A percentile compares a stretch with the other conserved stretches of the same genome.
phyloP scores from a whole-genome alignment of 2,329 filamentous ascomycete species.

The Aspergillus pseudotamarii region DNA sequence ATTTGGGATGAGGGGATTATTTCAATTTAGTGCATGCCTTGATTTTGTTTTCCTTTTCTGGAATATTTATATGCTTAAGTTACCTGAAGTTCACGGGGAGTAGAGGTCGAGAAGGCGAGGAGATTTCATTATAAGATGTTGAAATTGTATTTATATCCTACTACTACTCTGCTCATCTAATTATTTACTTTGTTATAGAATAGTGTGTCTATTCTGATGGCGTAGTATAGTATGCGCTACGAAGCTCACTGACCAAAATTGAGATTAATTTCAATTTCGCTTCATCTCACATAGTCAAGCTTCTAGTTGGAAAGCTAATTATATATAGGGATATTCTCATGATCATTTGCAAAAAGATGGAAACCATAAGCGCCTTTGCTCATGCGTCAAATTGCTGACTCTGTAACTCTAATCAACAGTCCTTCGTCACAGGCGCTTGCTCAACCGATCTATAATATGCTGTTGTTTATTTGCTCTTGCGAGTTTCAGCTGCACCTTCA shows the following conservation, averaged over 20 bases:
- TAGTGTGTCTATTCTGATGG: no score
- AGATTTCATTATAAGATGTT: background rate
- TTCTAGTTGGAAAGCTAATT: background rate
- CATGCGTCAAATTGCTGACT: no score
- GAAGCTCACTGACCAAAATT: background rate
- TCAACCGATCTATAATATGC: background rate
- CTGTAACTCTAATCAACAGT: background rate
- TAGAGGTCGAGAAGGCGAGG: background rate
- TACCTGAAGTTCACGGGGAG: background rate
- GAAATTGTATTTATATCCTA: background rate
- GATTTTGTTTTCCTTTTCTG: background rate
- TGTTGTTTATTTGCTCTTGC: conserved; percentile 24
- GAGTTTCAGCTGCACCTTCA: conserved; percentile 22
- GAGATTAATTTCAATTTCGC: background rate
- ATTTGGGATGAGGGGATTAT: background rate
- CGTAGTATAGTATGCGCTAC: background rate
- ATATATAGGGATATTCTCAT: background rate
- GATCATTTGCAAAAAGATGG: background rate
- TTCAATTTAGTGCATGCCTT: background rate
- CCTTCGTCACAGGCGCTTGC: background rate
- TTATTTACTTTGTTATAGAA: no score
- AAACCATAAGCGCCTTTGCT: background rate
- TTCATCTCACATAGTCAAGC: background rate
- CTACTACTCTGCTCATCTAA: background rate
- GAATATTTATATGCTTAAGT: background rate